Percentiles rank a stretch among this genome's conserved stretches.
Conservation (phyloP, 352 stramenopile species). For the Globisporangium nagaii region DNA sequence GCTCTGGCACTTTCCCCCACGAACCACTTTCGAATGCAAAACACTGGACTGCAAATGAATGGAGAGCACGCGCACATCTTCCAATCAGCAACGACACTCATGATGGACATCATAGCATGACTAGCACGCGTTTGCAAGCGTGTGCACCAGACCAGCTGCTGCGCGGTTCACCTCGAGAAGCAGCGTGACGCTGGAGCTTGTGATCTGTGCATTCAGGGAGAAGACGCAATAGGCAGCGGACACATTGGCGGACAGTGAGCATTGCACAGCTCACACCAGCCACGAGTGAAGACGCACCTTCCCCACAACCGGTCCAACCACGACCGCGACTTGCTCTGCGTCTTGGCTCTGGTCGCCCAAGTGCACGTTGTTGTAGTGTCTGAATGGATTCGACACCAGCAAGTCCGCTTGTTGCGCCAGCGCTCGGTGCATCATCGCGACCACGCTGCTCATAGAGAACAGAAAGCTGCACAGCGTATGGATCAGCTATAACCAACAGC, state of each 20-base stretch:
- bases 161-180: conserved; percentile 32
- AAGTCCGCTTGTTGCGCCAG: conserved; percentile 15
- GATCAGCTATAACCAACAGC: background rate
- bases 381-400: conserved; percentile 13
- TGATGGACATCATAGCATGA: background rate
- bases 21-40: conserved; percentile 27
- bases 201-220: no score
- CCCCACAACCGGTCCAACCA: conserved; percentile 36
- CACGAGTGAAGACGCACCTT: conserved; percentile 21
- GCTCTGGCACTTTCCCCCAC: background rate
- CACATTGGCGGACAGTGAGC: no score
- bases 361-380: conserved; percentile 27
- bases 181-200: conserved; percentile 15
- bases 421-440: conserved; percentile 24
- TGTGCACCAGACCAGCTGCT: conserved; percentile 2
- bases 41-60: conserved; percentile 11
- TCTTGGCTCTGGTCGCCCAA: conserved; percentile 13
- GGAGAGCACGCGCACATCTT: background rate
- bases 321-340: conserved; percentile 18
- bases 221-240: no score
- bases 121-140: background rate
- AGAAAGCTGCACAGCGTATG: conserved; percentile 23
- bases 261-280: no score
- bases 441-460: conserved; percentile 31
- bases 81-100: background rate